phyloP scores from a whole-genome alignment of 768 basidiomycete species.

The Royoungia palumana region DNA sequence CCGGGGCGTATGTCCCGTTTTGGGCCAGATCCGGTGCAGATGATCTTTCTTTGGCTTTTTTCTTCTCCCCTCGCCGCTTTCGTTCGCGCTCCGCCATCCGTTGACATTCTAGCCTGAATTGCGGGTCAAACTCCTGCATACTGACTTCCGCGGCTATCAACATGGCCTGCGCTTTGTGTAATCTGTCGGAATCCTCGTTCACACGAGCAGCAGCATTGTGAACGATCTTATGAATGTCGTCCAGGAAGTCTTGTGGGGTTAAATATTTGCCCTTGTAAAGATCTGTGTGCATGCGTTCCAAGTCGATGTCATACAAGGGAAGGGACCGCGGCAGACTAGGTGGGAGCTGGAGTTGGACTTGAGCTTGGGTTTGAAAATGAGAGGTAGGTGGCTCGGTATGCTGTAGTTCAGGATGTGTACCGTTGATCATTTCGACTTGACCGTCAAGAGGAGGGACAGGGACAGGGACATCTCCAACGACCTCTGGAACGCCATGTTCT shows the following conservation, averaged over 20 bases:
- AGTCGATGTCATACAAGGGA: constrained; percentile 78
- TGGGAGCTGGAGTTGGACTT: constrained; percentile 32
- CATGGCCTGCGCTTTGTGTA: constrained; percentile 86
- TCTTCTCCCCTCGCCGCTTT: constrained; percentile 55
- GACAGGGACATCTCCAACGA: constrained; percentile 33
- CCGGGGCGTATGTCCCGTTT: constrained; percentile 41
- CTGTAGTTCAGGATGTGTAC: constrained; percentile 23
- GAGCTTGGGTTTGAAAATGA: constrained; percentile 38
- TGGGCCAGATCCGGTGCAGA: constrained; percentile 21
- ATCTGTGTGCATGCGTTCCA: constrained; percentile 85
- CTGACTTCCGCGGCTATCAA: constrained; percentile 81
- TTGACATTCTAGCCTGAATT: constrained; percentile 79
- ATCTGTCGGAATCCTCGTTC: constrained; percentile 66
- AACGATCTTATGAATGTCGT: constrained; percentile 77
- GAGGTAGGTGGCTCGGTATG: constrained; percentile 22
- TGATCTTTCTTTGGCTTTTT: constrained; percentile 36
- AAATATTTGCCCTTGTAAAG: constrained; percentile 84
- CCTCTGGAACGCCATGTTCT: constrained; percentile 43
- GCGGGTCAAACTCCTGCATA: constrained; percentile 79
- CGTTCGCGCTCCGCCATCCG: constrained; percentile 79
- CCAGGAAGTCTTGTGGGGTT: constrained; percentile 83
- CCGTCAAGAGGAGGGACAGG: constrained; percentile 17
- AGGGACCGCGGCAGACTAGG: constrained; percentile 38
- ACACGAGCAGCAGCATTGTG: constrained; percentile 62
- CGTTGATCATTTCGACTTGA: constrained; percentile 41